Evolutionary conservation across 2,329 filamentous ascomycete species (phyloP).

Genomic region (Plenodomus lindquistii): DNA sequence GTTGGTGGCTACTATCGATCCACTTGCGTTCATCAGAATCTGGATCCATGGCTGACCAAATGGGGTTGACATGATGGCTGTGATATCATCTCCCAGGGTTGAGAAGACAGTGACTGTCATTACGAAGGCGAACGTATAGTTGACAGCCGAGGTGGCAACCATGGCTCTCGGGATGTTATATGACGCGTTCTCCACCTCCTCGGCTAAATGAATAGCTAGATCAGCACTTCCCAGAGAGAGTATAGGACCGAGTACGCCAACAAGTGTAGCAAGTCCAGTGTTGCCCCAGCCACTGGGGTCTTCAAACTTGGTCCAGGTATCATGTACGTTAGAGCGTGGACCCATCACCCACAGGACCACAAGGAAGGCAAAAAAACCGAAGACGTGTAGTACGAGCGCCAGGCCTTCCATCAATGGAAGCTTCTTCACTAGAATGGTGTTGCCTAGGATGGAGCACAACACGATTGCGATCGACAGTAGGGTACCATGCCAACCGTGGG

Average conservation of each 20-base stretch:
- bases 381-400: conserved; percentile 52
- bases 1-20: conserved; percentile 18
- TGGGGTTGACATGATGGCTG: conserved; percentile 6
- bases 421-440: conserved; percentile 43
- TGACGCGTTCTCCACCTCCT: conserved; percentile 31
- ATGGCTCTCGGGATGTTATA: conserved; percentile 38
- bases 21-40: conserved; percentile 24
- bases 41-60: conserved; percentile 24
- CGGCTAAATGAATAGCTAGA: conserved; percentile 37
- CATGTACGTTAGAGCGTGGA: conserved; percentile 38
- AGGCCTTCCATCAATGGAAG: conserved; percentile 38
- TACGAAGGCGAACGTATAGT: conserved; percentile 38
- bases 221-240: conserved; percentile 41
- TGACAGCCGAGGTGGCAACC: conserved; percentile 39
- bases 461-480: conserved; percentile 51
- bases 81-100: conserved; percentile 1
- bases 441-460: conserved; percentile 45
- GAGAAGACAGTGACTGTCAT: conserved; percentile 28
- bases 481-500: conserved; percentile 53
- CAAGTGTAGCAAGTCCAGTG: conserved; percentile 46
- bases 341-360: conserved; percentile 34
- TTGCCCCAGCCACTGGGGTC: conserved; percentile 49
- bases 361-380: conserved; percentile 56
- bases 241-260: conserved; percentile 40
- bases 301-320: conserved; percentile 51